These are phyloP conservation scores for Ceratobasidium sp. DNA, from an alignment of 1,284 basidiomycete species.

Conservation along the genomic window DNA sequence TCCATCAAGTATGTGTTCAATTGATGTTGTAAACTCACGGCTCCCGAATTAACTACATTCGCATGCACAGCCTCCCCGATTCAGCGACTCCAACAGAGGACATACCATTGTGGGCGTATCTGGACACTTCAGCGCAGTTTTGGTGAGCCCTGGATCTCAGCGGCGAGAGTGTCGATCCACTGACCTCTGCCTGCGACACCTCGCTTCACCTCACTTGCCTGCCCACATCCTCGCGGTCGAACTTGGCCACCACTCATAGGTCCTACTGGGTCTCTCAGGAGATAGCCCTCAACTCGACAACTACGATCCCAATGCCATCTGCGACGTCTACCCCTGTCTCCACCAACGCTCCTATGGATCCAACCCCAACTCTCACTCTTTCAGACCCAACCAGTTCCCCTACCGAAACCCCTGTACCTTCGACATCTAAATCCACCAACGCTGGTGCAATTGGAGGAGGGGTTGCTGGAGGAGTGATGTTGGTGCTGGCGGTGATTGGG, in stretches of 20 bases:
- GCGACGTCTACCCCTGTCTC: background rate
- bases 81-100: background rate
- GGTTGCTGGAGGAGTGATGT: slow-evolving; percentile 19
- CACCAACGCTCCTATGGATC: background rate
- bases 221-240: slow-evolving; percentile 2
- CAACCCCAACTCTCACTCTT: slow-evolving; percentile 16
- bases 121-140: slow-evolving; percentile 27
- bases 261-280: slow-evolving; percentile 7
- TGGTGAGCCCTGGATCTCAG: slow-evolving; percentile 21
- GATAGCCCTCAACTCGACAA: slow-evolving; percentile 3
- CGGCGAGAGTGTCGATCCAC: slow-evolving; percentile 10
- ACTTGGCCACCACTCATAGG: slow-evolving; percentile 6
- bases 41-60: background rate
- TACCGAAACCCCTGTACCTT: background rate
- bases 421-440: slow-evolving; percentile 18
- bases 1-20: slow-evolving; percentile 4
- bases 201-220: slow-evolving; percentile 10
- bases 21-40: background rate
- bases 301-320: background rate
- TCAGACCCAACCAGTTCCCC: slow-evolving; percentile 12
- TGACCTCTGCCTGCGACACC: slow-evolving; percentile 21
- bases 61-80: slow-evolving; percentile 32
- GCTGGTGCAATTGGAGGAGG: slow-evolving; percentile 35
- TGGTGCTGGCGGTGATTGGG: slow-evolving; percentile 15
- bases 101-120: slow-evolving; percentile 19